A percentile compares a stretch with the other conserved stretches of the same genome.
phyloP scores from a whole-genome alignment of 257 asterid genomes.

The Forsythia suspensa region DNA sequence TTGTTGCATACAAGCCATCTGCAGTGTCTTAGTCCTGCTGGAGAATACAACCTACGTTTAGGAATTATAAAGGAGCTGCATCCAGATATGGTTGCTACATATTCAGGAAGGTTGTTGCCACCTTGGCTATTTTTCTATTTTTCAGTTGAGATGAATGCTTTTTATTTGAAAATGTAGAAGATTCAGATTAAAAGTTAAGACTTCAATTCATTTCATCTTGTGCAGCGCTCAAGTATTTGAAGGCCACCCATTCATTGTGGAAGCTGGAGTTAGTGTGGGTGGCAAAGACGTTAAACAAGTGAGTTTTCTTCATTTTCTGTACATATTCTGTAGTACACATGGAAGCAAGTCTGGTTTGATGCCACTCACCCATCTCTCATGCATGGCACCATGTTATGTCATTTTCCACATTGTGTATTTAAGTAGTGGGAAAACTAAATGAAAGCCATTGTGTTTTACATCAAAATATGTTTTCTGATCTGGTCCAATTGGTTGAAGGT shows the following conservation, averaged over 20 bases:
- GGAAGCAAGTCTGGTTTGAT: background rate
- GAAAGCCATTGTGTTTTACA: background rate
- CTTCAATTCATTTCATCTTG: conserved; percentile 20
- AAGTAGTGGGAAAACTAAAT: background rate
- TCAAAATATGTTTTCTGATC: background rate
- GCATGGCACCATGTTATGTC: background rate
- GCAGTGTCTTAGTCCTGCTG: conserved; percentile 95
- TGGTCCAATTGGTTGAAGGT: background rate
- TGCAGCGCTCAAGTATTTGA: conserved; percentile 91
- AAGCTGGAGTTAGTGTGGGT: conserved; percentile 92
- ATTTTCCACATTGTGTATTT: background rate
- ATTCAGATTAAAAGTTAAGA: background rate
- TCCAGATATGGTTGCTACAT: conserved; percentile 95
- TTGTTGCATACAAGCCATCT: conserved; percentile 24
- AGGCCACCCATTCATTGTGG: conserved; percentile 94
- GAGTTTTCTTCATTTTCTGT: conserved; percentile 31
- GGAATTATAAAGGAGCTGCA: conserved; percentile 91
- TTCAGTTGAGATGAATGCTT: background rate
- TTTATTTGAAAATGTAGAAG: conserved; percentile 11
- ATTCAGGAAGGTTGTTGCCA: conserved; percentile 78
- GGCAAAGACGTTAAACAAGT: conserved; percentile 94
- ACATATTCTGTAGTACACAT: background rate
- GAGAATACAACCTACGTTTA: conserved; percentile 83
- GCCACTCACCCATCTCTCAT: background rate
- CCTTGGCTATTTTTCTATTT: background rate